Evolutionary conservation across 2,329 filamentous ascomycete species (phyloP).

Genomic region (Fusarium graminum): DNA sequence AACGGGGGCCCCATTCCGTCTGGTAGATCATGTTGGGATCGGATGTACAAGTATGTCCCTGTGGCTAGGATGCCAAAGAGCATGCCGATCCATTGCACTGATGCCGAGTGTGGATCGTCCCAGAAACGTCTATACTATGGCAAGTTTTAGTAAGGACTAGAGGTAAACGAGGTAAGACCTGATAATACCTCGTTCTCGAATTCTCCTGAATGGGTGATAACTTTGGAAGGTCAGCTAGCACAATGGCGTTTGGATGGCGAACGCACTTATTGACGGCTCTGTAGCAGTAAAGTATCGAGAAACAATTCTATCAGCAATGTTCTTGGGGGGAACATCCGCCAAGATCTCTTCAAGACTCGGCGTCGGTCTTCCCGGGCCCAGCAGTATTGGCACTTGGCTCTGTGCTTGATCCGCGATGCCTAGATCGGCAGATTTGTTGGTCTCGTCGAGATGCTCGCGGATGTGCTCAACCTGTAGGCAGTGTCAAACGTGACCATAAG

Average conservation of each 20-base stretch:
- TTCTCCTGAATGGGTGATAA: slow-evolving; percentile 33
- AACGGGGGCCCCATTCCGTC: slow-evolving; percentile 22
- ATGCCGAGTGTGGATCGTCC: slow-evolving; percentile 8
- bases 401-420: slow-evolving; percentile 14
- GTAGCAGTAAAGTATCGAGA: slow-evolving; percentile 38
- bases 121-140: slow-evolving; percentile 34
- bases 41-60: slow-evolving; percentile 31
- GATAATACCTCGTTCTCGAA: slow-evolving; percentile 34
- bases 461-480: slow-evolving; percentile 26
- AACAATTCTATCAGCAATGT: slow-evolving; percentile 29
- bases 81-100: slow-evolving; percentile 34
- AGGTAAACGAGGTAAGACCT: accelerated
- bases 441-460: slow-evolving; percentile 25
- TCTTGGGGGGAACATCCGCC: slow-evolving; percentile 30
- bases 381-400: slow-evolving; percentile 25
- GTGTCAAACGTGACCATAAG: not conserved
- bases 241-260: accelerated
- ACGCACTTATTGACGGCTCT: slow-evolving; percentile 33
- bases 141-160: not conserved
- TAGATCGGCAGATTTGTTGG: not conserved
- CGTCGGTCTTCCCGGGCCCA: slow-evolving; percentile 5
- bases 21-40: slow-evolving; percentile 27
- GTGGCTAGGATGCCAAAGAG: slow-evolving; percentile 34
- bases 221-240: slow-evolving; percentile 3
- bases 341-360: slow-evolving; percentile 24